A percentile compares a stretch with the other conserved stretches of the same genome.
Evolutionary conservation across 2,329 filamentous ascomycete species (phyloP).

Genomic region (Phialophora expanda): DNA sequence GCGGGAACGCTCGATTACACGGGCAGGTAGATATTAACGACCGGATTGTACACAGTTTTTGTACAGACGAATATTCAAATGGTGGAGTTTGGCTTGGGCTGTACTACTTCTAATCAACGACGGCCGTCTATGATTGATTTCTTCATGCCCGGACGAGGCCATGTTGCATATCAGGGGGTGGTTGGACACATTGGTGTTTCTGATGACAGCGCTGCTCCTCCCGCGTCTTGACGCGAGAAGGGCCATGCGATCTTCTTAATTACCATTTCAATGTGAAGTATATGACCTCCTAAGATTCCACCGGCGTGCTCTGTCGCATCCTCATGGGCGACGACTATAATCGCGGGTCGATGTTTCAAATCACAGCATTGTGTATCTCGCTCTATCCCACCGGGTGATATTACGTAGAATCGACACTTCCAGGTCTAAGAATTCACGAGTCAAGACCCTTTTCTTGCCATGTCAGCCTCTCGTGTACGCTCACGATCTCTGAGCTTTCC

Average conservation of each 20-base stretch:
- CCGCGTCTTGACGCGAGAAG: not conserved
- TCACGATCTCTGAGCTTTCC: not conserved
- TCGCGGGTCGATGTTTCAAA: not conserved
- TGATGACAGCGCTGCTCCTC: not conserved
- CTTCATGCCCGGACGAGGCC: not conserved
- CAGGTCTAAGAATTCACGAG: not conserved
- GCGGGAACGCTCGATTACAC: slow-evolving; percentile 48
- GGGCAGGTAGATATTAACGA: slow-evolving; percentile 32
- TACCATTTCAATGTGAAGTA: not conserved
- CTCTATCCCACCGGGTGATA: not conserved
- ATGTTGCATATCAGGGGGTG: not conserved
- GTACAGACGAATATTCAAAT: slow-evolving; percentile 24
- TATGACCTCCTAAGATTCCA: not conserved
- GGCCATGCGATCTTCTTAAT: not conserved
- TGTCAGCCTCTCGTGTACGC: not conserved
- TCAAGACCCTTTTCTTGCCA: not conserved
- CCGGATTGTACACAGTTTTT: slow-evolving; percentile 19
- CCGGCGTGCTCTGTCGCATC: not conserved
- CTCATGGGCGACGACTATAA: not conserved
- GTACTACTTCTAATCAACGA: slow-evolving; percentile 23
- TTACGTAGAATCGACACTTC: not conserved
- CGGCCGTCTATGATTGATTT: slow-evolving; percentile 10
- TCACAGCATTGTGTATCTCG: not conserved
- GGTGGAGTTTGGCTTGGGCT: not conserved
- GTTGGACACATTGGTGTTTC: not conserved